Evolutionary conservation across 352 stramenopile species (phyloP).

Genomic region (Phytopythium oedochilum): DNA sequence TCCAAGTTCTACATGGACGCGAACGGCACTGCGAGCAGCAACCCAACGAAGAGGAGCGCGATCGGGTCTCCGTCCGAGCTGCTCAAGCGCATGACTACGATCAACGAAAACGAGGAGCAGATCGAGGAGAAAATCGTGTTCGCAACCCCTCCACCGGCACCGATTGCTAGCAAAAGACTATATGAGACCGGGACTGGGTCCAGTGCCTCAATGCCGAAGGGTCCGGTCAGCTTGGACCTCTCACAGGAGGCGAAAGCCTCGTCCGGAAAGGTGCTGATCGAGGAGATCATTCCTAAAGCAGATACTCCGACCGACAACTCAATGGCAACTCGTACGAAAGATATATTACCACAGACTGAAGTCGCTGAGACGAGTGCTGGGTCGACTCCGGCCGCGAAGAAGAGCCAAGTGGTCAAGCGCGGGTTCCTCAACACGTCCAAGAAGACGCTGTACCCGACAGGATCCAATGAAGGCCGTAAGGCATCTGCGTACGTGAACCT

Average conservation of each 20-base stretch:
- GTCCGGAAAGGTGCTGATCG: slow-evolving; percentile 31
- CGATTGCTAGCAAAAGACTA: not conserved
- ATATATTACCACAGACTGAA: not conserved
- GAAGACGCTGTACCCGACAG: slow-evolving; percentile 57
- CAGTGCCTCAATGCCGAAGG: not conserved
- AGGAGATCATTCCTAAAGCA: slow-evolving; percentile 20
- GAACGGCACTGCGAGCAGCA: slow-evolving; percentile 9
- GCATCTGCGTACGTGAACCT: slow-evolving; percentile 78
- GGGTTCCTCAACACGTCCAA: slow-evolving; percentile 71
- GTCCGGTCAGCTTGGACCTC: not conserved
- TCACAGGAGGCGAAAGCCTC: not conserved
- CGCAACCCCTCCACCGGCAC: not conserved
- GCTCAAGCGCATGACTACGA: slow-evolving; percentile 40
- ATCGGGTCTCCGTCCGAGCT: slow-evolving; percentile 49
- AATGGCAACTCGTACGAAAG: not conserved
- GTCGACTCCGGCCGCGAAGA: too few relatives aligned
- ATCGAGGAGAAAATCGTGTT: slow-evolving; percentile 5
- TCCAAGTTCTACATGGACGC: slow-evolving; percentile 65
- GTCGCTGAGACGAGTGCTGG: too few relatives aligned
- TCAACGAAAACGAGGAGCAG: slow-evolving; percentile 16
- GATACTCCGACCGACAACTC: not conserved
- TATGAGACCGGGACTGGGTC: not conserved
- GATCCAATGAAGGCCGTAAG: slow-evolving; percentile 59
- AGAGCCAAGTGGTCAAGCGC: slow-evolving; percentile 48
- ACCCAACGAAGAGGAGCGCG: slow-evolving; percentile 7